Percentiles rank a stretch among this genome's conserved stretches.
Evolutionary conservation across 2,329 filamentous ascomycete genomes (phyloP).

Genomic region (Orbilia blumenaviensis): DNA sequence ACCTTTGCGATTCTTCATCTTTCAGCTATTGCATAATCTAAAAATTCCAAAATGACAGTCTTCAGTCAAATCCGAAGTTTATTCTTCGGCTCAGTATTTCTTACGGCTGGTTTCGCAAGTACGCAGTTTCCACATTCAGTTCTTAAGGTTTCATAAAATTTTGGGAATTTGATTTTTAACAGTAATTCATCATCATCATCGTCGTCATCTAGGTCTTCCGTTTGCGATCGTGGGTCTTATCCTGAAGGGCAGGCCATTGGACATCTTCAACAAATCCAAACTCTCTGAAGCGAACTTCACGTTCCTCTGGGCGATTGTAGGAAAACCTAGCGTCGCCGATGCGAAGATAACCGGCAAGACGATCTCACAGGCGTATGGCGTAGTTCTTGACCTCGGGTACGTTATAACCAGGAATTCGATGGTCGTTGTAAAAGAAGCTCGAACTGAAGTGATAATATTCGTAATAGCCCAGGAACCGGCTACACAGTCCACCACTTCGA

Average conservation of each 20-base stretch:
- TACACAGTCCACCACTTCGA: constrained; percentile 65
- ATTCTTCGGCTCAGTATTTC: background rate
- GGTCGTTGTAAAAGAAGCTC: background rate
- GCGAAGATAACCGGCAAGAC: constrained; percentile 15
- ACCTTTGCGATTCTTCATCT: background rate
- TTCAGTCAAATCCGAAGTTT: constrained; percentile 7
- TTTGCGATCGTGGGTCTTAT: constrained; percentile 23
- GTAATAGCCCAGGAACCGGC: constrained; percentile 65
- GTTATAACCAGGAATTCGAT: background rate
- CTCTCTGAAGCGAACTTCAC: constrained; percentile 44
- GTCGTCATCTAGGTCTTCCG: constrained; percentile 24
- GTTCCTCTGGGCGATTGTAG: constrained; percentile 28
- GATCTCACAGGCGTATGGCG: constrained; percentile 61
- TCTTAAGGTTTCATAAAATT: background rate
- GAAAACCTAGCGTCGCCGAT: constrained; percentile 8
- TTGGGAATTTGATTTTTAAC: background rate
- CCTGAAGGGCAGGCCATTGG: constrained; percentile 20
- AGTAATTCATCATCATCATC: too few species aligned
- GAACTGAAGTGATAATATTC: background rate
- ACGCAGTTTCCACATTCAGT: background rate
- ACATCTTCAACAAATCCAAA: constrained; percentile 19
- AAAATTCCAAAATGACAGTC: background rate
- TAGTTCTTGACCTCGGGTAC: constrained; percentile 64
- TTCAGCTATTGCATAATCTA: background rate
- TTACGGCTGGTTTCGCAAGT: constrained; percentile 4